Evolutionary conservation across 345 rosid genomes (phyloP).

Genomic region (Garcia nutans): DNA sequence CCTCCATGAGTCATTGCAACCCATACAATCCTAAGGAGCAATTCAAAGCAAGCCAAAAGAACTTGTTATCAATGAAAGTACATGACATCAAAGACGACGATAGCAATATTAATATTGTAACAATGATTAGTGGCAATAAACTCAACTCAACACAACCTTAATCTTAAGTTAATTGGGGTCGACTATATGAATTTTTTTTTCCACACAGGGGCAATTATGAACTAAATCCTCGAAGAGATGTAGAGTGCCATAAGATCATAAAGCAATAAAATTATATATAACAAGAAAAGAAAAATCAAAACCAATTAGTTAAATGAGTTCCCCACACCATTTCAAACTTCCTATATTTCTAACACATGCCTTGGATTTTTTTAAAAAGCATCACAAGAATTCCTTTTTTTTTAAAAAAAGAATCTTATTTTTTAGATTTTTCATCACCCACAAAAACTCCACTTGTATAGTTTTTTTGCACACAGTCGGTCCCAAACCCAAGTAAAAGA

Average conservation of each 20-base stretch:
- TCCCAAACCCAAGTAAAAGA: too few relatives aligned
- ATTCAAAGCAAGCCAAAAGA: constrained; percentile 17
- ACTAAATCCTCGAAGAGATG: too few relatives aligned
- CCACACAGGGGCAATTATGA: too few relatives aligned
- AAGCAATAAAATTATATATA: background rate
- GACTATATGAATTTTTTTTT: too few relatives aligned
- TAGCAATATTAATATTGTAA: background rate
- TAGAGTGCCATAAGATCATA: too few relatives aligned
- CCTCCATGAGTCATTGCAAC: constrained; percentile 70
- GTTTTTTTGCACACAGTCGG: too few relatives aligned
- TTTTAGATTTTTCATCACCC: too few relatives aligned
- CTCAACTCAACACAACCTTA: too few relatives aligned
- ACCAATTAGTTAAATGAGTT: background rate
- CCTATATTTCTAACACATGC: background rate
- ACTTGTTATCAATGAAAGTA: background rate
- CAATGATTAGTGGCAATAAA: background rate
- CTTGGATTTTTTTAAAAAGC: background rate
- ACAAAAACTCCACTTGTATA: too few relatives aligned
- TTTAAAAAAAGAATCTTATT: background rate
- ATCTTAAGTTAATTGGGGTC: too few relatives aligned
- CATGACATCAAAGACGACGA: background rate
- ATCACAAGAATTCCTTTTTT: background rate
- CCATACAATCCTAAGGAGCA: constrained; percentile 62
- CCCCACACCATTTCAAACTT: constrained; percentile 2
- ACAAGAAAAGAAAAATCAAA: constrained; percentile 5